A percentile compares a stretch with the other conserved stretches of the same genome.
phyloP scores from a whole-genome alignment of 805 yeast species.

The Kodamaea neixiangensis region DNA sequence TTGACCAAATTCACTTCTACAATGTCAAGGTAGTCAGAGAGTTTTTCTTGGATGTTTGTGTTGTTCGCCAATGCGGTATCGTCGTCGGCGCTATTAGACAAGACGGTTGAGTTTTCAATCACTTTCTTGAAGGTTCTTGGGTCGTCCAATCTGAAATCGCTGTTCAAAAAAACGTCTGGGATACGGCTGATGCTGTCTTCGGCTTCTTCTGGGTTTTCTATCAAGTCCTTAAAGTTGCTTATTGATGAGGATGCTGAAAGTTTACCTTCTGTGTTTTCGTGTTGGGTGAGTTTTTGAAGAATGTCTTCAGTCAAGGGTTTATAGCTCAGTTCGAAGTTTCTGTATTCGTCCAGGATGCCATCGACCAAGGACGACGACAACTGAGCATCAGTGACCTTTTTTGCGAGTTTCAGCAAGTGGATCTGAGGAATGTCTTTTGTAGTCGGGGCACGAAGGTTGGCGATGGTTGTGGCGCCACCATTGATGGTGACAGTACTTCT shows the following conservation, averaged over 20 bases:
- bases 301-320: constrained; percentile 39
- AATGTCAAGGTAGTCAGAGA: constrained; percentile 80
- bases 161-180: constrained; percentile 69
- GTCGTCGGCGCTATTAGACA: constrained; percentile 27
- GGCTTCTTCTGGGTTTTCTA: constrained; percentile 4
- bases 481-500: constrained; percentile 38
- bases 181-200: constrained; percentile 31
- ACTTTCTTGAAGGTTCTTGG: constrained; percentile 82
- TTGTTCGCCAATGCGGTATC: constrained; percentile 45
- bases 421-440: constrained; percentile 83
- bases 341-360: constrained; percentile 28
- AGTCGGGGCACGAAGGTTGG: constrained; percentile 65
- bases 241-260: constrained; percentile 13
- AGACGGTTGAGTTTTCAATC: constrained; percentile 55
- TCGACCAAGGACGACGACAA: constrained; percentile 21
- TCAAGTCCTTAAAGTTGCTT: constrained; percentile 3
- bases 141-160: constrained; percentile 79
- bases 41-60: constrained; percentile 67
- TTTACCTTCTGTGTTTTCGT: constrained; percentile 11
- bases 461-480: constrained; percentile 45
- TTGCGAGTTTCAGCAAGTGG: constrained; percentile 43
- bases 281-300: constrained; percentile 28
- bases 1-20: constrained; percentile 79
- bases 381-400: constrained; percentile 25
- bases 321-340: constrained; percentile 39